A percentile compares a stretch with the other conserved stretches of the same genome.
phyloP scores from a whole-genome alignment of 768 basidiomycete genomes.

The Collybiopsis confluens region DNA sequence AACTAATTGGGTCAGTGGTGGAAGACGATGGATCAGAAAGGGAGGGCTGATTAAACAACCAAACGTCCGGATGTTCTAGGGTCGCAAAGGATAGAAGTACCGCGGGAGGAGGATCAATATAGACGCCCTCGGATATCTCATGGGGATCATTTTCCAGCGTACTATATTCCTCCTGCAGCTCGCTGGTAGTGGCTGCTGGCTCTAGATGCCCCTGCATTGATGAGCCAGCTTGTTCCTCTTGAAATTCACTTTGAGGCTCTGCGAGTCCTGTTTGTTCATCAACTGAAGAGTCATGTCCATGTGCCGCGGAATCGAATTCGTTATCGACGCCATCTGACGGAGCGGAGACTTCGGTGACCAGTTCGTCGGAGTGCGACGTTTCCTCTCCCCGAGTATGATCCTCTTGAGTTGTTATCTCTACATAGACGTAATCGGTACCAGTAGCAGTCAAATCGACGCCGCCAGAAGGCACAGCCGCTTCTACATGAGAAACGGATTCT shows the following conservation, averaged over 20 bases:
- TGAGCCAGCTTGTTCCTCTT: slow-evolving; percentile 6
- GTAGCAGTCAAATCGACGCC: slow-evolving; percentile 9
- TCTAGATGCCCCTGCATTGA: too few relatives aligned
- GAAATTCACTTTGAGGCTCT: slow-evolving; percentile 7
- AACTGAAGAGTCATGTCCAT: background rate
- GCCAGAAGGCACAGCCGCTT: slow-evolving; percentile 16
- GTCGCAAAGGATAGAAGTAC: slow-evolving; percentile 48
- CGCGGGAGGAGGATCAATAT: slow-evolving; percentile 71
- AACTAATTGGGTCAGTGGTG: slow-evolving; percentile 14
- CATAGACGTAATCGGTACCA: slow-evolving; percentile 8
- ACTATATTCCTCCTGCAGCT: background rate
- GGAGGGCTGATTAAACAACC: slow-evolving; percentile 53
- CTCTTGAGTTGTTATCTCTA: background rate
- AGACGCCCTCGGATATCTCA: slow-evolving; percentile 62
- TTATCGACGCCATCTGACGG: background rate
- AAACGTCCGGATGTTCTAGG: slow-evolving; percentile 35
- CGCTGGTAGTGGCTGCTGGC: too few relatives aligned
- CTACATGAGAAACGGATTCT: background rate
- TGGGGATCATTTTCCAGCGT: slow-evolving; percentile 37
- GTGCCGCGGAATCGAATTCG: background rate
- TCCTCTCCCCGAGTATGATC: too few relatives aligned
- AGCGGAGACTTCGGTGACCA: too few relatives aligned
- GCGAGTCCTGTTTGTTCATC: background rate
- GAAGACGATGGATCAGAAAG: slow-evolving; percentile 21
- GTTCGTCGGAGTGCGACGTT: too few relatives aligned